Evolutionary conservation across 495 filamentous ascomycete species (phyloP), one percentile per base, ranked within the genome.

Genomic region (Penicillium pulvis): DNA sequence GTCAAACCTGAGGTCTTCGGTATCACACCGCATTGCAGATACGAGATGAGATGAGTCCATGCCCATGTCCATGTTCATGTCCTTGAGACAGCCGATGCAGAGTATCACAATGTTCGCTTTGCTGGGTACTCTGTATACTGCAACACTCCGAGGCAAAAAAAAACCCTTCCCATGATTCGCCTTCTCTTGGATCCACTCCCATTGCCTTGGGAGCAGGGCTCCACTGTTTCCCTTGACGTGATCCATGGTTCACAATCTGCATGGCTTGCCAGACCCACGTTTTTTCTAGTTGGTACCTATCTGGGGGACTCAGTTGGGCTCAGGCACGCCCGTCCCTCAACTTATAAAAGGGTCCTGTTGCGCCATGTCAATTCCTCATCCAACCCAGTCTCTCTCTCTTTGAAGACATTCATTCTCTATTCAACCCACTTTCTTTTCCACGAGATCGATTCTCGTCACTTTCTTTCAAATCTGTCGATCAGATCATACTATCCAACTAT

Each of bases 361-460:
- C 43, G 19, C 41, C 51, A 55, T 30, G 19, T 48, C 19, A 12
- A 30, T 43, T 45, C 55, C 54, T 59, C 46, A 49, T 36, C 62
- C 59, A 10, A 43, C 58, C 60, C 61, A 62, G 41, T 33, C 35
- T 64, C 65, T 51, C 60, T 58, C 44, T 54, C 48, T 57, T 41
- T 52, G 35, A 51, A 41, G 53, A 42, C 50, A 58, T 39, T 53
- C 50, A 56, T 53, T 59, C 53, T 50, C 53, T 60, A 51, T 41
- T 51, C 52, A 12, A 23, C 16, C 33, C 51, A 53, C 58, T 28
- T 66, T 59, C 52, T 31, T 62, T 62, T 55, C 31, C 23, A 12
- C 57, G 67, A 70, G 67, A 71, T 71, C 51, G 51, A 67, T 30
- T 72, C 62, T 68, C 67, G 66, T 55, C 46, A 51, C 57, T 61